Conservation (phyloP, 1,139 yeast species). For the Yamadazyma membranifaciens region DNA sequence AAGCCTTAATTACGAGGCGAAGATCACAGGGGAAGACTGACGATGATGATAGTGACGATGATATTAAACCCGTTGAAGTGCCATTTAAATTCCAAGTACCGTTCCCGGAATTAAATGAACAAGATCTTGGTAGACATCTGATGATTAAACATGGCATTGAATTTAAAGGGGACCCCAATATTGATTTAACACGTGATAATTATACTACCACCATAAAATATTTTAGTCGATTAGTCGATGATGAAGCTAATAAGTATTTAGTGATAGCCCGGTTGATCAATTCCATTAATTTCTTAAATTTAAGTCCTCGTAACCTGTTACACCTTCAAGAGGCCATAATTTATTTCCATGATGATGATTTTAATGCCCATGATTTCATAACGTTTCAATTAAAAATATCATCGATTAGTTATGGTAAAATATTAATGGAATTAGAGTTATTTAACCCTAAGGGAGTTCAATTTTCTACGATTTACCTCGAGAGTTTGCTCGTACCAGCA, state of each 20-base stretch:
- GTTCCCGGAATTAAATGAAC: slow-evolving; percentile 19
- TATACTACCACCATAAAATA: slow-evolving; percentile 10
- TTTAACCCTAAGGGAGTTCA: slow-evolving; percentile 51
- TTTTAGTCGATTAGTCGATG: slow-evolving; percentile 6
- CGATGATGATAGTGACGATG: slow-evolving; percentile 26
- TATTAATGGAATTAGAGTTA: slow-evolving; percentile 59
- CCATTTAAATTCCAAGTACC: slow-evolving; percentile 41
- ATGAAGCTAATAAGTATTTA: slow-evolving; percentile 29
- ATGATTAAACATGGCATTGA: slow-evolving; percentile 25
- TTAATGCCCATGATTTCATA: slow-evolving; percentile 55
- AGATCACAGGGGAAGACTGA: slow-evolving; percentile 16
- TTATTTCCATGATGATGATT: slow-evolving; percentile 61
- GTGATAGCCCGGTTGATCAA: slow-evolving; percentile 67
- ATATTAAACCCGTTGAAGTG: slow-evolving; percentile 11
- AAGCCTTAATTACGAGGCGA: slow-evolving; percentile 14
- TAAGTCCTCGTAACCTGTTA: slow-evolving; percentile 4
- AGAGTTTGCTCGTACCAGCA: slow-evolving; percentile 27
- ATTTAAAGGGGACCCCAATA: slow-evolving; percentile 5
- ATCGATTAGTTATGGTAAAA: slow-evolving; percentile 54
- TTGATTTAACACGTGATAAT: slow-evolving; percentile 7
- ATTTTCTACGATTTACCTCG: slow-evolving; percentile 66
- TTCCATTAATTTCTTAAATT: slow-evolving; percentile 17
- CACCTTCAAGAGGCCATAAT: slow-evolving; percentile 56
- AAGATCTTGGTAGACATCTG: slow-evolving; percentile 17
- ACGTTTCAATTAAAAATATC: slow-evolving; percentile 49